Percentiles rank a stretch among this genome's conserved stretches.
phyloP scores from a whole-genome alignment of 805 yeast genomes.

The Priceomyces medius region DNA sequence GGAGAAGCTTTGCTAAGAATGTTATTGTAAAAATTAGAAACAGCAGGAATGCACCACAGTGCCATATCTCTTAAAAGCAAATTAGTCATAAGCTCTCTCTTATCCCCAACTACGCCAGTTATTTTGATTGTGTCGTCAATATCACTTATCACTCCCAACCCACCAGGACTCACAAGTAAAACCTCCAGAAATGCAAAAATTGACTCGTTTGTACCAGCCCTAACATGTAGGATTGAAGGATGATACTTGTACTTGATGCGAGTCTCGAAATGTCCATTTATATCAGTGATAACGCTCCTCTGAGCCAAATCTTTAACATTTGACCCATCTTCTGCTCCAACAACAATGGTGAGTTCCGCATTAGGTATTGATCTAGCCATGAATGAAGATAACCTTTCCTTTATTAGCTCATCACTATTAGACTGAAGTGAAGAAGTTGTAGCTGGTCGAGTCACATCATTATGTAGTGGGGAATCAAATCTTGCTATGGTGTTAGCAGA shows the following conservation, averaged over 20 bases:
- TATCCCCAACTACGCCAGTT: constrained; percentile 89
- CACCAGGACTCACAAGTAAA: constrained; percentile 41
- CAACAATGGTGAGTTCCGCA: constrained; percentile 51
- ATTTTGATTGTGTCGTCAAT: constrained; percentile 91
- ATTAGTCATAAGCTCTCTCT: constrained; percentile 76
- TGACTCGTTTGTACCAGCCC: constrained; percentile 46
- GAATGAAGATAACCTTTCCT: constrained; percentile 67
- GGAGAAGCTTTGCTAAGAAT: constrained; percentile 46
- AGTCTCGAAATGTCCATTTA: constrained; percentile 62
- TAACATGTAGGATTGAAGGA: constrained; percentile 60
- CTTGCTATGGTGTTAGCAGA: constrained; percentile 6
- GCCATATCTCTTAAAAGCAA: constrained; percentile 65
- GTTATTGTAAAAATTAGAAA: constrained; percentile 68
- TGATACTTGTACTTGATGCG: constrained; percentile 54
- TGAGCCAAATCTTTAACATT: constrained; percentile 24
- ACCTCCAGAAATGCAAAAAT: constrained; percentile 48
- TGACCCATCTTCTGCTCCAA: constrained; percentile 49
- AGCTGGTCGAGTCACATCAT: constrained; percentile 5
- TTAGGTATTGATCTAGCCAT: constrained; percentile 65
- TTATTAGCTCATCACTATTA: constrained; percentile 47
- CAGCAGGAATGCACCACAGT: constrained; percentile 72
- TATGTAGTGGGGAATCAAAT: constrained; percentile 3
- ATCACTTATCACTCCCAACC: constrained; percentile 80
- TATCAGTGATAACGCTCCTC: constrained; percentile 51
- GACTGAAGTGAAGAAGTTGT: constrained; percentile 9